Percentiles rank a stretch among this genome's conserved stretches.
Evolutionary conservation across 768 basidiomycete genomes (phyloP).

Genomic region (Xerocomellus amylosporus): DNA sequence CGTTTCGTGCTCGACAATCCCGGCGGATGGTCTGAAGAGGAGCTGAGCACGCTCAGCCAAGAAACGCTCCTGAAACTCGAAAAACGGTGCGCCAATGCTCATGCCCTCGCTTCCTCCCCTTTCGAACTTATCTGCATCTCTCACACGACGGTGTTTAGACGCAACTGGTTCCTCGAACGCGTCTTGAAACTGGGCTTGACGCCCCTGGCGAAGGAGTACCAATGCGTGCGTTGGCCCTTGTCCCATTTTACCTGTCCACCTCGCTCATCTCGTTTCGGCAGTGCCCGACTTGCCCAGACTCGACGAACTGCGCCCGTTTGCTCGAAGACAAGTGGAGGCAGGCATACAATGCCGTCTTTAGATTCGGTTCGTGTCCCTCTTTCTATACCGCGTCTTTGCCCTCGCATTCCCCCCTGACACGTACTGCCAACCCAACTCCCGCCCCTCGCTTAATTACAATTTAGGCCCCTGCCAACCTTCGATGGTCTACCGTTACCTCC

Average conservation of each 20-base stretch:
- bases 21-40: slow-evolving; percentile 78
- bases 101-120: background rate
- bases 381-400: background rate
- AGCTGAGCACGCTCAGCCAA: slow-evolving; percentile 75
- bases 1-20: slow-evolving; percentile 92
- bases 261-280: slow-evolving; percentile 28
- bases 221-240: slow-evolving; percentile 65
- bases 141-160: slow-evolving; percentile 33
- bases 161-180: slow-evolving; percentile 95
- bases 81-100: slow-evolving; percentile 52
- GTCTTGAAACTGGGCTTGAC: slow-evolving; percentile 88
- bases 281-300: slow-evolving; percentile 84
- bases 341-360: slow-evolving; percentile 81
- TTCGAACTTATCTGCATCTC: too few species aligned
- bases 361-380: slow-evolving; percentile 56
- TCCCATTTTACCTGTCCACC: background rate
- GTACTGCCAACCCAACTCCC: background rate
- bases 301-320: slow-evolving; percentile 70
- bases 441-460: background rate
- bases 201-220: slow-evolving; percentile 88
- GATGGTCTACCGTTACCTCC: slow-evolving; percentile 89
- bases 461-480: slow-evolving; percentile 82
- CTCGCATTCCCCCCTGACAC: background rate
- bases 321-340: slow-evolving; percentile 94
- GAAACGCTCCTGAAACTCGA: slow-evolving; percentile 88